These are phyloP conservation scores for Fagus sylvatica DNA, from an alignment of 306 rosid genomes.

Conservation along the genomic window DNA sequence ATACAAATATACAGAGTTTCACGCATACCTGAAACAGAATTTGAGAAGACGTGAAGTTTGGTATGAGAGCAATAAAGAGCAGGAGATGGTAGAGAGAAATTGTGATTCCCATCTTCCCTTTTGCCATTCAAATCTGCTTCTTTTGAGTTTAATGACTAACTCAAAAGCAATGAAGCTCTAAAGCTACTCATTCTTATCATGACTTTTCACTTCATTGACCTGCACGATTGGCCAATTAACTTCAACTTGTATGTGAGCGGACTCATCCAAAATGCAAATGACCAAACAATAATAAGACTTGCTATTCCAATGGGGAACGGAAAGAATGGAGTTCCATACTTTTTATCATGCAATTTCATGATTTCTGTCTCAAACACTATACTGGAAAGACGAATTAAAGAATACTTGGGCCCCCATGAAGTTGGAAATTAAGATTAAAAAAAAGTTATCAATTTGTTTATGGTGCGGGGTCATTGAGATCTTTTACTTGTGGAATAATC, in stretches of 20 bases:
- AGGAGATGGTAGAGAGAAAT: not conserved
- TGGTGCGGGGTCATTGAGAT: no score
- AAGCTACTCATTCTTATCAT: not conserved
- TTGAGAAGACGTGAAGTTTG: conserved; percentile 2
- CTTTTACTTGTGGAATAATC: no score
- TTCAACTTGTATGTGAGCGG: not conserved
- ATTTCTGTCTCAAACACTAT: no score
- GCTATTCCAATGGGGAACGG: no score
- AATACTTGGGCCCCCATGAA: no score
- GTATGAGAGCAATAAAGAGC: not conserved
- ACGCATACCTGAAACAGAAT: not conserved
- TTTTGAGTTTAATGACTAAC: not conserved
- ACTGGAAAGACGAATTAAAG: no score
- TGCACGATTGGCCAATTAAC: not conserved
- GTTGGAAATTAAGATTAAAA: no score
- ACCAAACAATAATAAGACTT: no score
- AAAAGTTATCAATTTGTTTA: no score
- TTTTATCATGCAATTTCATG: no score
- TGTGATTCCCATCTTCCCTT: not conserved
- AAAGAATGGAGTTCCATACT: no score
- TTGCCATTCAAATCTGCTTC: not conserved
- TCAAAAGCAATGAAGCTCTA: not conserved
- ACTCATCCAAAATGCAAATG: no score
- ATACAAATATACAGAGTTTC: not conserved
- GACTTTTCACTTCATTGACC: not conserved